Conservation (phyloP, 2,329 filamentous ascomycete species). For the Apiospora kogelbergensis region DNA sequence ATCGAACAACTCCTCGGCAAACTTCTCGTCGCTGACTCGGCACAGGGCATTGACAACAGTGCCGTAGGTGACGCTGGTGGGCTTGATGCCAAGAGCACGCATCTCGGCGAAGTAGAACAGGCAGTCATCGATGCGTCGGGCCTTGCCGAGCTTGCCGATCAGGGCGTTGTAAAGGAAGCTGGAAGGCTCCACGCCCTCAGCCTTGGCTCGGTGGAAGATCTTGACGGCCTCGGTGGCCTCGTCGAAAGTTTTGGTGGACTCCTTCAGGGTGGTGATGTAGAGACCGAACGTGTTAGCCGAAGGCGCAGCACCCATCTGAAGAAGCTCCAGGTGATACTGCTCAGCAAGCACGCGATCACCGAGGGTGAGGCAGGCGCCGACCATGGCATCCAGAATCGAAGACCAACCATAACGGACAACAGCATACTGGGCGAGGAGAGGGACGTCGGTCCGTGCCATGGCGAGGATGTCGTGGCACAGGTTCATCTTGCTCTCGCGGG, state of each 20-base stretch:
- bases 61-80: conserved; percentile 96
- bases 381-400: conserved; percentile 94
- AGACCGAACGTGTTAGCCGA: conserved; percentile 97
- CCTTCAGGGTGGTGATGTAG: conserved; percentile 98
- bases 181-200: conserved; percentile 91
- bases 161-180: conserved; percentile 98
- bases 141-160: conserved; percentile 97
- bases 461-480: conserved; percentile 82
- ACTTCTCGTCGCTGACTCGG: conserved; percentile 95
- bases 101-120: conserved; percentile 98
- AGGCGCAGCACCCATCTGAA: conserved; percentile 86
- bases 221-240: conserved; percentile 96
- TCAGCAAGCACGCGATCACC: conserved; percentile 79
- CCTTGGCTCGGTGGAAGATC: conserved; percentile 92
- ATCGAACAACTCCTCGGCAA: conserved; percentile 95
- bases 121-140: conserved; percentile 95
- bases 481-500: conserved; percentile 79
- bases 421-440: conserved; percentile 78
- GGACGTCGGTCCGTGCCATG: conserved; percentile 88
- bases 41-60: conserved; percentile 98
- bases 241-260: conserved; percentile 95
- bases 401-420: conserved; percentile 95
- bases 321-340: conserved; percentile 86
- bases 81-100: conserved; percentile 87
- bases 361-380: conserved; percentile 83